Evolutionary conservation across 2,329 filamentous ascomycete species (phyloP), one percentile per base, ranked within the genome.

Genomic region (Trichophyton benhamiae): DNA sequence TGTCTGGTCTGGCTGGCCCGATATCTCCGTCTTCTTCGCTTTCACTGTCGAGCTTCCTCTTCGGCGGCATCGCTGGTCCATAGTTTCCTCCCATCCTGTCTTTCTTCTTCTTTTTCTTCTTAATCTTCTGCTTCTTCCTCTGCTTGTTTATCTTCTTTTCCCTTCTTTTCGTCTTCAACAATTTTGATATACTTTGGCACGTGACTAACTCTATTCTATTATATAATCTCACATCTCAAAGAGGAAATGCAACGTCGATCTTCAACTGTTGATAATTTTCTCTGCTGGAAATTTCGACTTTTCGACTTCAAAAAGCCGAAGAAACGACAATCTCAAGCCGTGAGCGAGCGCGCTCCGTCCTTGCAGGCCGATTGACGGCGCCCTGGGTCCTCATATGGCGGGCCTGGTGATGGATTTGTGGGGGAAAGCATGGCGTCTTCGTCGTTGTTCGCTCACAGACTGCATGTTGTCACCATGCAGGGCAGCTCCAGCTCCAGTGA

Each of bases 31-130:
- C 41, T 33, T 20, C 42, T 11, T 61, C 60, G 11, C 13, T 44
- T 17, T 61, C 36, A 2, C 49, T 57, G 5, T 62, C 55, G 13
- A 60, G 38, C 27, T 62, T 64, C 13, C 63, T 58, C 42, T 64
- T 64, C 36, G 17, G n/a, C 20, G 58, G 42, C 42, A 59, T n/a
- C 17, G 25, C 25, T 15, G 58, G 58, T 15, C 58, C 58, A 49
- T 59, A 59, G n/a, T 22, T 30, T 13, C 55, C 55, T 42, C 33
- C 55, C 55, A 58, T 57, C 33, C 5, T 30, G 25, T 27, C 22
- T 27, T 36, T 30, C 6, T 30, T 20, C n/a, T 15, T 17, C 27
- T 13, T 36, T 15, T 33, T 36, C 52, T 3, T 13, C 52, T 0
- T 38, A n/a, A n/a, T n/a, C 52, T 36, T 36, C 20, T 33, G 2